Conservation (phyloP, 2,329 filamentous ascomycete species). For the Thielaviopsis populi region DNA sequence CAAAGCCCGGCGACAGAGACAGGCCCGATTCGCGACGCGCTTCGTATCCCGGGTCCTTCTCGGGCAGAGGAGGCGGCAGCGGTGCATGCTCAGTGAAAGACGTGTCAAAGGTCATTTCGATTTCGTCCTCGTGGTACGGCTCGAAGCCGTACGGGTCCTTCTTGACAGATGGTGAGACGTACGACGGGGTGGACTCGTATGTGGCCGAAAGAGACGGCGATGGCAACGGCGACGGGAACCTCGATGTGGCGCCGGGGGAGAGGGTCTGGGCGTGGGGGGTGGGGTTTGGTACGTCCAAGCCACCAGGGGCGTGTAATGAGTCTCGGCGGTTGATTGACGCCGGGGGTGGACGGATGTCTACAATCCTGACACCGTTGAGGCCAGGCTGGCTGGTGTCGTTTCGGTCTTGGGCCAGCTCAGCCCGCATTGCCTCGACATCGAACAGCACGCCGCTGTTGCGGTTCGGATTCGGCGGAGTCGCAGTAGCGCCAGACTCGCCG, state of each 20-base stretch:
- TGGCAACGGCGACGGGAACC: constrained; percentile 6
- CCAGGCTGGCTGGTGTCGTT: constrained; percentile 28
- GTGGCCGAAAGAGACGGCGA: constrained; percentile 4
- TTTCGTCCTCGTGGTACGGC: constrained; percentile 29
- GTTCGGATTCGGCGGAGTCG: constrained; percentile 30
- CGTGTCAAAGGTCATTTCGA: constrained; percentile 61
- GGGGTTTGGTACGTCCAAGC: background rate
- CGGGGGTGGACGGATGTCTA: constrained; percentile 13
- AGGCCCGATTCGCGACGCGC: constrained; percentile 18
- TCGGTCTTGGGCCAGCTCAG: constrained; percentile 74
- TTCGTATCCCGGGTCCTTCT: constrained; percentile 23
- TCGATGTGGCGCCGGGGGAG: constrained; percentile 4
- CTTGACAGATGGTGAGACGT: constrained; percentile 3
- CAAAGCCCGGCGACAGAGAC: constrained; percentile 19
- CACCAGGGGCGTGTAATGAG: background rate
- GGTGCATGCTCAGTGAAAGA: constrained; percentile 33
- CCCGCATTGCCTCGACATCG: constrained; percentile 85
- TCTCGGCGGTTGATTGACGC: constrained; percentile 12
- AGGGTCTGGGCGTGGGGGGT: background rate
- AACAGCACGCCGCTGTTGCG: constrained; percentile 58
- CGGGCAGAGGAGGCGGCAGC: constrained; percentile 21
- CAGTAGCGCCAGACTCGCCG: constrained; percentile 22
- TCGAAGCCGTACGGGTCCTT: constrained; percentile 15
- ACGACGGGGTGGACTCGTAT: constrained; percentile 6
- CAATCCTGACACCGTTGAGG: background rate